Conservation (phyloP, 2,329 filamentous ascomycete species). For the Incumbomyces lentus region DNA sequence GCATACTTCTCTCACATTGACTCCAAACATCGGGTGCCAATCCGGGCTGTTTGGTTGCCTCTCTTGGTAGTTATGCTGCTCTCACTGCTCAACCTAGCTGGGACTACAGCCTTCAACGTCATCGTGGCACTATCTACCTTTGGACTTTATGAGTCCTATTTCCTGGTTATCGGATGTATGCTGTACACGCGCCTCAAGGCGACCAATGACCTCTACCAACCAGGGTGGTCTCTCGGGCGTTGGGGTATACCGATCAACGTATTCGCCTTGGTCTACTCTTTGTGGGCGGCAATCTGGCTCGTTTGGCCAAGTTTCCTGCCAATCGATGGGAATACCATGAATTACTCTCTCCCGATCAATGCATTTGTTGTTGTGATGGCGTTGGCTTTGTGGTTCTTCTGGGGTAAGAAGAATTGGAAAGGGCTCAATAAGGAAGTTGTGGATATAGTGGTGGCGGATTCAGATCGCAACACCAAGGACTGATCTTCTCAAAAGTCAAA, state of each 20-base stretch:
- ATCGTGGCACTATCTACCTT: constrained; percentile 31
- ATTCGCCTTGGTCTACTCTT: constrained; percentile 27
- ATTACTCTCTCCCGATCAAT: constrained; percentile 21
- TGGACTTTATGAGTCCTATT: constrained; percentile 31
- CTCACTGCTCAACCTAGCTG: constrained; percentile 30
- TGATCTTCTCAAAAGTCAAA: constrained; percentile 18
- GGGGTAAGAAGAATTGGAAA: constrained; percentile 15
- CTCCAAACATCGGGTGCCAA: constrained; percentile 27
- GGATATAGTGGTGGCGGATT: constrained; percentile 11
- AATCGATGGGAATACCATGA: constrained; percentile 29
- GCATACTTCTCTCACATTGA: constrained; percentile 29
- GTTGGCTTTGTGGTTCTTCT: not conserved
- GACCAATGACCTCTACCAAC: constrained; percentile 22
- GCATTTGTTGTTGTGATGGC: not conserved
- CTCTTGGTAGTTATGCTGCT: constrained; percentile 28
- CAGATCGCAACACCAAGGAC: constrained; percentile 12
- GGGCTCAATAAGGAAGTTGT: constrained; percentile 14
- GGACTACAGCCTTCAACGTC: constrained; percentile 27
- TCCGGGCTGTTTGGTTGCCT: constrained; percentile 30
- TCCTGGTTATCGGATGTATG: constrained; percentile 27
- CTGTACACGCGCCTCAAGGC: constrained; percentile 19
- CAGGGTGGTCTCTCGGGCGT: constrained; percentile 5
- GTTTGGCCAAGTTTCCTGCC: constrained; percentile 28
- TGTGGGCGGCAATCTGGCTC: constrained; percentile 24
- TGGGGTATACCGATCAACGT: constrained; percentile 29